phyloP scores from a whole-genome alignment of 2,329 filamentous ascomycete species.

The Akanthomyces lecanii region DNA sequence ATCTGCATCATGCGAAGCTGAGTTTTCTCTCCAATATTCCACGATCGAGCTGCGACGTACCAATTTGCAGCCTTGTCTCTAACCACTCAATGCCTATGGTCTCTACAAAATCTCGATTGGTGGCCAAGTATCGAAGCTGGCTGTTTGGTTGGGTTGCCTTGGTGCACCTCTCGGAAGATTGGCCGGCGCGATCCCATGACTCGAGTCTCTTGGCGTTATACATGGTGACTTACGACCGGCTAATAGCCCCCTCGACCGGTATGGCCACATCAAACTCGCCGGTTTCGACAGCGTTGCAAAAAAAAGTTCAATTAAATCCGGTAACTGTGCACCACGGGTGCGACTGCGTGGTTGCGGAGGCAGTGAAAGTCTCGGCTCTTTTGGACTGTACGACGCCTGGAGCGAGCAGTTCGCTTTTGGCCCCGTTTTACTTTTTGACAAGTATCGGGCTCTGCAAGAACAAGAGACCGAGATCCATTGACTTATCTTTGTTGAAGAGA shows the following conservation, averaged over 20 bases:
- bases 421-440: slow-evolving; percentile 11
- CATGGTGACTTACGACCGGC: slow-evolving; percentile 18
- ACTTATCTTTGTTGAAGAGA: neutral
- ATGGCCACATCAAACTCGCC: slow-evolving; percentile 18
- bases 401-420: slow-evolving; percentile 16
- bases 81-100: too few species aligned
- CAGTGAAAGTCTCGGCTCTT: neutral
- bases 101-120: too few species aligned
- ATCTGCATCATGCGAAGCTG: too few species aligned
- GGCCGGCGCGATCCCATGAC: slow-evolving; percentile 8
- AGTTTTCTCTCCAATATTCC: too few species aligned
- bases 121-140: too few species aligned
- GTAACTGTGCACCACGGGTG: slow-evolving; percentile 13
- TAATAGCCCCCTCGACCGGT: slow-evolving; percentile 17
- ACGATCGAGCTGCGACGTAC: too few species aligned
- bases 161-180: too few species aligned
- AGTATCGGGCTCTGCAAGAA: slow-evolving; percentile 17
- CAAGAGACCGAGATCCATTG: neutral
- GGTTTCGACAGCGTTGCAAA: slow-evolving; percentile 16
- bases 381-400: neutral
- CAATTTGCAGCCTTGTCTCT: too few species aligned
- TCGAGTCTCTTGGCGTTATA: slow-evolving; percentile 14
- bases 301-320: slow-evolving; percentile 4
- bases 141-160: too few species aligned
- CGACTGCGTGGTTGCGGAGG: slow-evolving; percentile 7